Percentiles rank a stretch among this genome's conserved stretches.
These are phyloP conservation scores for Tardiomyces depauwii DNA, from an alignment of 1,139 yeast species.

Conservation along the genomic window DNA sequence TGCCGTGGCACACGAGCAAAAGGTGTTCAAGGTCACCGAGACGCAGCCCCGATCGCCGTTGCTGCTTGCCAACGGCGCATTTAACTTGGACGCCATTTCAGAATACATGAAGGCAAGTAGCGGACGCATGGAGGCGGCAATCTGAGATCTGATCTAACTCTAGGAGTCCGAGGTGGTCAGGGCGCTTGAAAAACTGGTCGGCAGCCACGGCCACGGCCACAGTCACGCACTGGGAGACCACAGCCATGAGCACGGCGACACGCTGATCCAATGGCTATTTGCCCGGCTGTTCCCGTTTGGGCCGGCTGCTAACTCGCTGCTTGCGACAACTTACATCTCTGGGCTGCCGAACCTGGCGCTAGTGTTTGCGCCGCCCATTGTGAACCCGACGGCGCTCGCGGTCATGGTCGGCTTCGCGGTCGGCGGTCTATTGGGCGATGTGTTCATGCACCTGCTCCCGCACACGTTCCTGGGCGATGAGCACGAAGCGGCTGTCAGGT, in stretches of 20 bases:
- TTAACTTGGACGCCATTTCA: not conserved
- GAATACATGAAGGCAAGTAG: not conserved
- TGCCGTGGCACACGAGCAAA: not conserved
- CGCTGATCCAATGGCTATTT: not conserved
- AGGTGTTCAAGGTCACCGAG: not conserved
- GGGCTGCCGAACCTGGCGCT: constrained; percentile 50
- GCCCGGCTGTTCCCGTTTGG: constrained; percentile 39
- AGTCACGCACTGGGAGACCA: not conserved
- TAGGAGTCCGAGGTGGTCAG: not conserved
- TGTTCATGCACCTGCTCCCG: constrained; percentile 53
- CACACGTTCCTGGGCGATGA: constrained; percentile 47
- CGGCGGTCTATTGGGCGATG: constrained; percentile 62
- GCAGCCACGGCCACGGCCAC: not conserved
- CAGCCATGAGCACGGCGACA: not conserved
- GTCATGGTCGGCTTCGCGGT: constrained; percentile 54
- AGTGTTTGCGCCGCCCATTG: constrained; percentile 36
- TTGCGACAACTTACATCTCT: constrained; percentile 52
- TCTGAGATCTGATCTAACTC: not conserved
- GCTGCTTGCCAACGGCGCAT: not conserved
- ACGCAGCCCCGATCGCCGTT: not conserved
- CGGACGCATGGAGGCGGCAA: no score
- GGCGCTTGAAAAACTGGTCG: not conserved
- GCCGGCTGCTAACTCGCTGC: constrained; percentile 44
- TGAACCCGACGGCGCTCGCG: constrained; percentile 36
- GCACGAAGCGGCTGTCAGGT: constrained; percentile 29